These are phyloP conservation scores for Camellia granthamiana DNA, from an alignment of 148 eudicot species.

Conservation along the genomic window DNA sequence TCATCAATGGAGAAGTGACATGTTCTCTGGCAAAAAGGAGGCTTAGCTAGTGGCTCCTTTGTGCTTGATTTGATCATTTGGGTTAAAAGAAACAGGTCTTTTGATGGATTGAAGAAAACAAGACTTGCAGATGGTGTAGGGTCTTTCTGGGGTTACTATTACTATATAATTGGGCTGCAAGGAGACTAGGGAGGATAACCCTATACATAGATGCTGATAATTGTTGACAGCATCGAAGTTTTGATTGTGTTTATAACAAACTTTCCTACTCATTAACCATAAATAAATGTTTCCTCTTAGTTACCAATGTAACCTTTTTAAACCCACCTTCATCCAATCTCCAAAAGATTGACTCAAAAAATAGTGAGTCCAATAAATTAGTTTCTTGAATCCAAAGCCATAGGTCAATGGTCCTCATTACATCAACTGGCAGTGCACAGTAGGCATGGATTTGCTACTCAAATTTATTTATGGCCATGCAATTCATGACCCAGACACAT, in stretches of 20 bases:
- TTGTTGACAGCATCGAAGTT: not conserved
- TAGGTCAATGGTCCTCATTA: not conserved
- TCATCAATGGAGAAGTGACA: not conserved
- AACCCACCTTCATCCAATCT: not conserved
- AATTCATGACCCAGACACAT: conserved; percentile 1
- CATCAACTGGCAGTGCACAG: not conserved
- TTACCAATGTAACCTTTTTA: not conserved
- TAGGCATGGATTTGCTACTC: not conserved
- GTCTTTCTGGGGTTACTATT: not conserved
- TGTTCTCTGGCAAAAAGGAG: not conserved
- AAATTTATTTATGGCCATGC: not conserved
- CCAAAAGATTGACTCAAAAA: not conserved
- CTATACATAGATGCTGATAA: not conserved
- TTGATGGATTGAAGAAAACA: not conserved
- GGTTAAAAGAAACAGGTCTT: not conserved
- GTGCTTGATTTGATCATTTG: not conserved
- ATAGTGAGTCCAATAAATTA: not conserved
- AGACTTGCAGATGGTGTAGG: not conserved
- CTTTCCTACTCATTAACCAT: not conserved
- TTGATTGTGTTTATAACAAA: not conserved
- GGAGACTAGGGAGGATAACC: not conserved
- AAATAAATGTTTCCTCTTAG: not conserved
- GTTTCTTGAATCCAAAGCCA: not conserved
- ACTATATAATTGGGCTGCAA: not conserved
- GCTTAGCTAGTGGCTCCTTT: not conserved